phyloP scores from a whole-genome alignment of 805 yeast genomes.

The Nakazawaea holstii region DNA sequence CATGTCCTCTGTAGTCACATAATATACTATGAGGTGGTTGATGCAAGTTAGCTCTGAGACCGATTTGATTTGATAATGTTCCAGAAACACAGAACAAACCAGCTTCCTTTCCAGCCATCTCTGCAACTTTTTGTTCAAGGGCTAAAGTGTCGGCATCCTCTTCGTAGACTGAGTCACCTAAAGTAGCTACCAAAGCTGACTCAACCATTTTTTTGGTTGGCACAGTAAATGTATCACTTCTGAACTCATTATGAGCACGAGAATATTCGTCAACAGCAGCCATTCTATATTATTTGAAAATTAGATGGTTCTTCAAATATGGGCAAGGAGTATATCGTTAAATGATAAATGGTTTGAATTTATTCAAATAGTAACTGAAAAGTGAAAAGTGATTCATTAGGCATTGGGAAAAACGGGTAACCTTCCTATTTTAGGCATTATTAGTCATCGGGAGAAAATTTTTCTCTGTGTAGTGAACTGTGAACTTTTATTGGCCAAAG shows the following conservation, averaged over 20 bases:
- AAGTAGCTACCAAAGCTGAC: constrained; percentile 49
- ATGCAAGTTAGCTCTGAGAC: constrained; percentile 62
- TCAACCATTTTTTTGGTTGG: constrained; percentile 73
- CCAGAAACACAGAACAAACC: constrained; percentile 86
- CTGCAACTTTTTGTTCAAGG: constrained; percentile 60
- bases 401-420: neutral
- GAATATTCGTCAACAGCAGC: constrained; percentile 6
- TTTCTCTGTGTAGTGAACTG: neutral
- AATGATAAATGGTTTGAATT: neutral
- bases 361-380: neutral
- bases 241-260: constrained; percentile 40
- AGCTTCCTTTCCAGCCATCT: constrained; percentile 71
- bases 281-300: neutral
- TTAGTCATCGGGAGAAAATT: neutral
- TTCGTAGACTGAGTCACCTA: constrained; percentile 86
- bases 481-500: neutral
- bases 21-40: constrained; percentile 86
- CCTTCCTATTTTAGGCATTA: neutral
- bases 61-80: constrained; percentile 86
- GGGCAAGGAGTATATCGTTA: neutral
- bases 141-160: constrained; percentile 71
- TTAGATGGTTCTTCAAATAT: neutral
- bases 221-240: constrained; percentile 87
- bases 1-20: constrained; percentile 84
- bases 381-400: neutral